phyloP scores from a whole-genome alignment of 2,329 filamentous ascomycete genomes.

The Oidium heveae region DNA sequence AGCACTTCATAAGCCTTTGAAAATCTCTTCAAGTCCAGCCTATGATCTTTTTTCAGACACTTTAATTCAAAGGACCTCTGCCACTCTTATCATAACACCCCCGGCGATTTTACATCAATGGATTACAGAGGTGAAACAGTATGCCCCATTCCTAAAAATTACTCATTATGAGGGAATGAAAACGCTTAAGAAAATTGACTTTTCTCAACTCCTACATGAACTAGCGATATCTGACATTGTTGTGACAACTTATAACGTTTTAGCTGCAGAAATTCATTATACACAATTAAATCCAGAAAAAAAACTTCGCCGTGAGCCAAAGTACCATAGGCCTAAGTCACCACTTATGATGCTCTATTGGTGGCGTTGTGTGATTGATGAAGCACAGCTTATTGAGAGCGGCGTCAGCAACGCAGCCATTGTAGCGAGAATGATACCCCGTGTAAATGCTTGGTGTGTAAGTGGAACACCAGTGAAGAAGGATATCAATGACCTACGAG shows the following conservation, averaged over 20 bases:
- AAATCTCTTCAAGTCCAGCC: conserved; percentile 2
- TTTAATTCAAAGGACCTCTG: conserved; percentile 21
- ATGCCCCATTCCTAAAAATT: conserved; percentile 30
- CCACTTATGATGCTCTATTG: conserved; percentile 56
- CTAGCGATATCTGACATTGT: conserved; percentile 31
- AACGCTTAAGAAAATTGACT: conserved; percentile 10
- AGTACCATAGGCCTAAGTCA: conserved; percentile 40
- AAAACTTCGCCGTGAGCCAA: conserved; percentile 32
- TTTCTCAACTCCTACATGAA: conserved; percentile 17
- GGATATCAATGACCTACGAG: conserved; percentile 52
- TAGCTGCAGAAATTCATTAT: conserved; percentile 63
- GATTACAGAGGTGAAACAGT: conserved; percentile 30
- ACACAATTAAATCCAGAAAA: conserved; percentile 45
- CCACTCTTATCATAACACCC: conserved; percentile 37
- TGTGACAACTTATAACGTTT: conserved; percentile 39
- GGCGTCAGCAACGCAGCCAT: conserved; percentile 63
- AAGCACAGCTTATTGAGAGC: conserved; percentile 81
- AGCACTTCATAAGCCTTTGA: conserved; percentile 28
- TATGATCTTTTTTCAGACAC: conserved; percentile 19
- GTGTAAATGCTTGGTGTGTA: conserved; percentile 74
- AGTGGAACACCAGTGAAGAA: conserved; percentile 76
- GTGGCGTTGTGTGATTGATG: conserved; percentile 64
- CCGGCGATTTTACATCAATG: conserved; percentile 32
- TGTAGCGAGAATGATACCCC: conserved; percentile 55
- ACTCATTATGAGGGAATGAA: conserved; percentile 28